phyloP scores from a whole-genome alignment of 2,329 filamentous ascomycete genomes.

The Chalaropsis ovoidea region DNA sequence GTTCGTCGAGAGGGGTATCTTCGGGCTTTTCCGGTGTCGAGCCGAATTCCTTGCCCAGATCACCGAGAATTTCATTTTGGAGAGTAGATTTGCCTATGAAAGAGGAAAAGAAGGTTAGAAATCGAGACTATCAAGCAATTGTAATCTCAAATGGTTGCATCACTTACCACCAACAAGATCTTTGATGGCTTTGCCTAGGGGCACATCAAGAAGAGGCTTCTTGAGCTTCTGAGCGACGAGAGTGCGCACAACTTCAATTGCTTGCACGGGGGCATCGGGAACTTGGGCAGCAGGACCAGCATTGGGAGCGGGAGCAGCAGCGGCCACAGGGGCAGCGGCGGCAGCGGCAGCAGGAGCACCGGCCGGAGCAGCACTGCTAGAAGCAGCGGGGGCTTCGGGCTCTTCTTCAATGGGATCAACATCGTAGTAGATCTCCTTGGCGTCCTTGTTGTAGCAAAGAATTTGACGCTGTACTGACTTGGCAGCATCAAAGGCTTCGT shows the following conservation, averaged over 20 bases:
- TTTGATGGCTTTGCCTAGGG: constrained; percentile 93
- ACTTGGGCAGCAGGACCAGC: constrained; percentile 81
- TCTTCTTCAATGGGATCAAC: constrained; percentile 93
- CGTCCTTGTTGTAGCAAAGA: constrained; percentile 98
- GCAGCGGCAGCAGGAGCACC: constrained; percentile 46
- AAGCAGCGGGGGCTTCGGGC: constrained; percentile 49
- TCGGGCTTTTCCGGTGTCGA: constrained; percentile 97
- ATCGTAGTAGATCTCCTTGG: constrained; percentile 99
- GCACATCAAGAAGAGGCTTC: constrained; percentile 80
- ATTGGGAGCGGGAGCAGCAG: constrained; percentile 53
- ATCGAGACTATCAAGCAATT: not conserved
- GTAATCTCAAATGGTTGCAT: not conserved
- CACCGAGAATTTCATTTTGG: constrained; percentile 96
- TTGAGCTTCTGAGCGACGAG: constrained; percentile 96
- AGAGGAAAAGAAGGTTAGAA: constrained; percentile 10
- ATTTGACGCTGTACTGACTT: constrained; percentile 95
- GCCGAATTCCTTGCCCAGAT: constrained; percentile 95
- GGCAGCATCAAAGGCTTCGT: constrained; percentile 95
- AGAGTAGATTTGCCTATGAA: constrained; percentile 83
- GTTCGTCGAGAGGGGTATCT: constrained; percentile 90
- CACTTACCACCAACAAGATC: constrained; percentile 87
- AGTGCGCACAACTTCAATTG: constrained; percentile 78
- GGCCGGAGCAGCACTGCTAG: constrained; percentile 42
- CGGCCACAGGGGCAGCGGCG: constrained; percentile 45
- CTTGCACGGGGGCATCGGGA: constrained; percentile 74